A percentile compares a stretch with the other conserved stretches of the same genome.
These are phyloP conservation scores for Salvia sclarea DNA, from an alignment of 305 asterid genomes.

Conservation along the genomic window DNA sequence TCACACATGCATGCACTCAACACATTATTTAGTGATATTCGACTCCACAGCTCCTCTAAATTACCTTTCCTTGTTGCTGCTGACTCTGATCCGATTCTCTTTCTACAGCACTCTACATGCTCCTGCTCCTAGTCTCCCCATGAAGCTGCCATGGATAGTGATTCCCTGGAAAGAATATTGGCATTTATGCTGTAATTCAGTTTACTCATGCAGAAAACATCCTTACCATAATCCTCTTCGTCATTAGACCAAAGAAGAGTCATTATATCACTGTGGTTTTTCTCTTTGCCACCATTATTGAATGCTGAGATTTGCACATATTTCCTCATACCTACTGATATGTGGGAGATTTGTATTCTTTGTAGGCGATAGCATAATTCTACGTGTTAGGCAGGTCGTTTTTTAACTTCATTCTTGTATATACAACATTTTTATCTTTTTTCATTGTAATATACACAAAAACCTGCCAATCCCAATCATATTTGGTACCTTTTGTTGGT, in stretches of 20 bases:
- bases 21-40: not conserved
- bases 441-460: not conserved
- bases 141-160: conserved; percentile 68
- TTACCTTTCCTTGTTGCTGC: not conserved
- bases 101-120: conserved; percentile 56
- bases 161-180: conserved; percentile 77
- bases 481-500: not conserved
- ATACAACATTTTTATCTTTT: not conserved
- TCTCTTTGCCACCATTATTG: not conserved
- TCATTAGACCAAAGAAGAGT: not conserved
- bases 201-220: conserved; percentile 56
- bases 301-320: conserved; percentile 9
- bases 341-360: not conserved
- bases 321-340: not conserved
- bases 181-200: conserved; percentile 61
- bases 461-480: not conserved
- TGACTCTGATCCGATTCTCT: conserved; percentile 20
- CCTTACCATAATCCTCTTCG: conserved; percentile 23
- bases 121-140: conserved; percentile 46
- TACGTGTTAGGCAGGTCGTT: not conserved
- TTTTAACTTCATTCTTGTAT: conserved; percentile 5
- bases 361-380: not conserved
- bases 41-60: not conserved
- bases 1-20: not conserved
- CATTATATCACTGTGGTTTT: not conserved